phyloP scores from a whole-genome alignment of 208 protist species.

The Acanthamoeba quina region DNA sequence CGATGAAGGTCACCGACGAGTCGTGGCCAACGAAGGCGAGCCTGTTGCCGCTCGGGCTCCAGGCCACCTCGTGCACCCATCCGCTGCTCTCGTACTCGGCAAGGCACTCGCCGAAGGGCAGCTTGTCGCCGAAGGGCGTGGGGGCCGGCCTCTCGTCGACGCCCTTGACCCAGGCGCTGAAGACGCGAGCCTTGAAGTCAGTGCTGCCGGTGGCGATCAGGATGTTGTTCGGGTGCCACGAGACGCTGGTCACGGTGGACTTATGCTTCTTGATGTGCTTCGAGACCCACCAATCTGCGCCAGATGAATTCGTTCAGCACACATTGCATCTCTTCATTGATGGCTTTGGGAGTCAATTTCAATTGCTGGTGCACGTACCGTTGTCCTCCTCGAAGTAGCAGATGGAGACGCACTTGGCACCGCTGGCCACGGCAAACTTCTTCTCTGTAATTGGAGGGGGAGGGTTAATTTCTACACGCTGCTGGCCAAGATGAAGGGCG shows the following conservation, averaged over 20 bases:
- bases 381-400: constrained; percentile 95
- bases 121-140: constrained; percentile 81
- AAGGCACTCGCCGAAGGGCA: constrained; percentile 85
- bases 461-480: not conserved
- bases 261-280: constrained; percentile 91
- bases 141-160: constrained; percentile 83
- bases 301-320: not conserved
- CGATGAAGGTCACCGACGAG: constrained; percentile 83
- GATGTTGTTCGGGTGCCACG: constrained; percentile 93
- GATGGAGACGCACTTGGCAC: constrained; percentile 91
- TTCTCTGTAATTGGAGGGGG: constrained; percentile 79
- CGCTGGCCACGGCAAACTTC: constrained; percentile 95
- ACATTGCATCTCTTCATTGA: not conserved
- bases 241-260: constrained; percentile 90
- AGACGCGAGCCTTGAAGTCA: constrained; percentile 91
- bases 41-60: constrained; percentile 87
- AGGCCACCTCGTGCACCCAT: constrained; percentile 91
- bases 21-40: constrained; percentile 89
- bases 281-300: constrained; percentile 94
- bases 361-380: not conserved
- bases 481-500: too few relatives aligned
- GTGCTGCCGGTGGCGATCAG: constrained; percentile 90
- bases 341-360: not conserved
- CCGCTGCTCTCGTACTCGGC: constrained; percentile 81
- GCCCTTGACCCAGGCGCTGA: constrained; percentile 89